Base-by-base conservation (phyloP, 2,329 filamentous ascomycete species). In the Xylariaceae sp. region DNA sequence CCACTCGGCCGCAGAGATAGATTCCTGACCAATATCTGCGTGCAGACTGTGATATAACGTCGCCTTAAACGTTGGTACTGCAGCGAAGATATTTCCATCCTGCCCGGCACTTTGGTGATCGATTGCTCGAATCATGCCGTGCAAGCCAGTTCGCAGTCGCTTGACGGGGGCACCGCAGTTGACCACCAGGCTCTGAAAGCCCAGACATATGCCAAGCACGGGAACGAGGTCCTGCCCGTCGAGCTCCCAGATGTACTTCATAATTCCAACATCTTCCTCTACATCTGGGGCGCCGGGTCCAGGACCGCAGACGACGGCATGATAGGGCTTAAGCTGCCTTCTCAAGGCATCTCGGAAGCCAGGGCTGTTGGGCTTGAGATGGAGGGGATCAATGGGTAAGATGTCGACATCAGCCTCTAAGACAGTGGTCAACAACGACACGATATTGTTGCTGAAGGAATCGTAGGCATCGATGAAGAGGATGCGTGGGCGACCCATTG, bases 391-490 rank as follows among this genome's bases (percentile, higher is more conserved):
- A 67, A 95, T 92, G 63, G 83, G 84, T 60, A 96, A 79, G 49
- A 89, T 83, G 51, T 83, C 82, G 39, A 96, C 87, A 13, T 86
- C 78, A 17, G 83, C 88, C 60, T 81, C 76, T 7, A 96, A 80
- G 2, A 84, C 80, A 3, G 87, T 85, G 66, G 88, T 83, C 51
- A 97, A 80, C 39, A 96, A 83, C 4, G 89, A 87, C 56, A 95
- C 86, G 68, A 97, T 94, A 76, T 97, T 97, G 76, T 96, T 92
- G 57, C 92, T 90, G 75, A 97, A 99, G 48, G 92, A 97, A 77
- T 99, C 94, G 75, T 96, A 96, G 63, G 93, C 92, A 73, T 97
- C 94, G 66, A 99, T 81, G 75, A 96, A 96, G 64, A 97, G 84
- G 63, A 97, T 88, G 61, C 78, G 78, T 63, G 71, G 70, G 48